phyloP scores from a whole-genome alignment of 2,329 filamentous ascomycete genomes.

The Teratosphaeria gauchensis region DNA sequence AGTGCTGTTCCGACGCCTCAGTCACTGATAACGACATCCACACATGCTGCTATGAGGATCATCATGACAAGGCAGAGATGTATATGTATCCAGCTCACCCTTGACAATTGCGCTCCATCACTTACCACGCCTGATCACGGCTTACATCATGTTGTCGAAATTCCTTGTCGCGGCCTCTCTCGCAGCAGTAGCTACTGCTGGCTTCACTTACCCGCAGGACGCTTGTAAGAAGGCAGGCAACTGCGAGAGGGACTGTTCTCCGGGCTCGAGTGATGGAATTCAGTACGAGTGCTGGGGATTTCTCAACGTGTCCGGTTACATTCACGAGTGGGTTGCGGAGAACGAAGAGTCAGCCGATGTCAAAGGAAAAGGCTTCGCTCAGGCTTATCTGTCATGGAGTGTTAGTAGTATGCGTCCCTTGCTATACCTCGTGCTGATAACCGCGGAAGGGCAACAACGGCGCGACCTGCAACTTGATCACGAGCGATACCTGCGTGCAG shows the following conservation, averaged over 20 bases:
- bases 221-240: background rate
- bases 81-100: background rate
- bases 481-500: background rate
- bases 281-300: background rate
- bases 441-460: background rate
- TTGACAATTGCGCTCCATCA: background rate
- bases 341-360: background rate
- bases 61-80: no score
- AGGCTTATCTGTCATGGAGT: background rate
- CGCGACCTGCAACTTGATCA: background rate
- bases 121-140: background rate
- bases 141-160: background rate
- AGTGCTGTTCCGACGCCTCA: no score
- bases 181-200: background rate
- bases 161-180: background rate
- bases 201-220: background rate
- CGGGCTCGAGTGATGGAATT: background rate
- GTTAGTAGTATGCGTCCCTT: background rate
- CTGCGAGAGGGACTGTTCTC: background rate
- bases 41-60: no score
- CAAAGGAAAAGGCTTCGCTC: background rate
- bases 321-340: background rate
- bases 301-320: background rate
- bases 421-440: background rate
- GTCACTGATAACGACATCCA: no score